Evolutionary conservation across 257 asterid genomes (phyloP).

Genomic region (Solanum bulbocastanum): DNA sequence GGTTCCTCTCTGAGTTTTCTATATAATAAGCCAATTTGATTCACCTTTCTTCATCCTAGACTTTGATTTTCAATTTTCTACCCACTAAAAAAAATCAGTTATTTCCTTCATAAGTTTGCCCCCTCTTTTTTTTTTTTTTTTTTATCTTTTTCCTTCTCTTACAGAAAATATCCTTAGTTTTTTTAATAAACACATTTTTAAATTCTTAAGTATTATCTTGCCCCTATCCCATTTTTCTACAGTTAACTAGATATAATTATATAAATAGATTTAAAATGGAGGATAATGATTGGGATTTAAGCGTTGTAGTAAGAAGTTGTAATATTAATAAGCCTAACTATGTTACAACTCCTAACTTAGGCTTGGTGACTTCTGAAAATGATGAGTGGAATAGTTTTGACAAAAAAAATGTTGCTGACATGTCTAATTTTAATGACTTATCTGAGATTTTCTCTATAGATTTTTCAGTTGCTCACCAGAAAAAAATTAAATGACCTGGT

Average conservation of each 20-base stretch:
- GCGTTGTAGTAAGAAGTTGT: not conserved
- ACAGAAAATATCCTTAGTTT: not conserved
- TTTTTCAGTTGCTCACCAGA: not conserved
- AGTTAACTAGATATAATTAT: not conserved
- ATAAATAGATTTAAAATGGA: not conserved
- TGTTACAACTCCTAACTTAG: too few species aligned
- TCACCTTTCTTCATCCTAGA: not conserved
- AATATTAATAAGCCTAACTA: too few species aligned
- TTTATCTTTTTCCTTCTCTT: not conserved
- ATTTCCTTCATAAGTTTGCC: not conserved
- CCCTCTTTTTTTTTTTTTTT: too few species aligned
- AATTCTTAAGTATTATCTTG: not conserved
- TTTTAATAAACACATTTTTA: not conserved
- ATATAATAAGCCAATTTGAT: not conserved
- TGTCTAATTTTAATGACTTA: too few species aligned
- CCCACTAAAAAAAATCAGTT: not conserved
- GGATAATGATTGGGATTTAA: not conserved
- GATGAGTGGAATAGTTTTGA: too few species aligned
- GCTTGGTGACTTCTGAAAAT: too few species aligned
- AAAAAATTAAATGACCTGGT: not conserved
- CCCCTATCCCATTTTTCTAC: not conserved
- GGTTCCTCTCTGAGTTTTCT: too few species aligned
- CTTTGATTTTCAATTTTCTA: not conserved
- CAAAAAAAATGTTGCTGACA: fast-evolving
- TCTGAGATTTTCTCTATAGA: not conserved